phyloP scores from a whole-genome alignment of 129 eudicot species.

The Helichrysum umbraculigerum region DNA sequence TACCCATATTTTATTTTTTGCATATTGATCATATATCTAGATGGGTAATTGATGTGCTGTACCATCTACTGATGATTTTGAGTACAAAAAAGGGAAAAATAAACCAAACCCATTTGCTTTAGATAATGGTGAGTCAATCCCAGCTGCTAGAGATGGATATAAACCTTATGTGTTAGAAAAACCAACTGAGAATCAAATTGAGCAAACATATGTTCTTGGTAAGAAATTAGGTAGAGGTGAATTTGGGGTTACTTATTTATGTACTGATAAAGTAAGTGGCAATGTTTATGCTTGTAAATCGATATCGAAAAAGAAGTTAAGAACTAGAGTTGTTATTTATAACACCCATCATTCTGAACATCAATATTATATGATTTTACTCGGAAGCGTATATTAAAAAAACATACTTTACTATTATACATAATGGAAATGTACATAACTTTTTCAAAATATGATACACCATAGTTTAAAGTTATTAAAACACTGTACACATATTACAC shows the following conservation, averaged over 20 bases:
- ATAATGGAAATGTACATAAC: too few relatives aligned
- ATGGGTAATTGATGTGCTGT: conserved; percentile 87
- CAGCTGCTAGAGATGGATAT: conserved; percentile 31
- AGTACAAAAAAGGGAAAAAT: conserved; percentile 45
- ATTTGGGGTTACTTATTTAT: conserved; percentile 86
- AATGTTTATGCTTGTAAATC: conserved; percentile 81
- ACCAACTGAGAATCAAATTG: conserved; percentile 79
- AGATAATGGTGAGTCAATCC: conserved; percentile 42
- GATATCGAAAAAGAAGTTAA: conserved; percentile 82
- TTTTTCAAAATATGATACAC: too few relatives aligned
- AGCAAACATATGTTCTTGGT: conserved; percentile 61
- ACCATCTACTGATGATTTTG: conserved; percentile 51
- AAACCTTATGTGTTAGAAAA: conserved; percentile 66
- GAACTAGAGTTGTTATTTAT: conserved; percentile 76
- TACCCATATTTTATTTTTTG: conserved; percentile 15
- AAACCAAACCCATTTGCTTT: conserved; percentile 79
- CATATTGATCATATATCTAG: conserved; percentile 5
- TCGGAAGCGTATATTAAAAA: too few relatives aligned
- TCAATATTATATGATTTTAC: too few relatives aligned
- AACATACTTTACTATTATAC: too few relatives aligned
- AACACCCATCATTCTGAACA: too few relatives aligned
- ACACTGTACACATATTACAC: too few relatives aligned
- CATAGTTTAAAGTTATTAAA: too few relatives aligned
- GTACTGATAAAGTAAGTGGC: conserved; percentile 62
- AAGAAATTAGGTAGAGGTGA: conserved; percentile 86